Percentiles rank a stretch among this genome's conserved stretches.
These are phyloP conservation scores for Allantophomopsis lycopodina DNA, from an alignment of 2,329 filamentous ascomycete genomes.

Conservation along the genomic window DNA sequence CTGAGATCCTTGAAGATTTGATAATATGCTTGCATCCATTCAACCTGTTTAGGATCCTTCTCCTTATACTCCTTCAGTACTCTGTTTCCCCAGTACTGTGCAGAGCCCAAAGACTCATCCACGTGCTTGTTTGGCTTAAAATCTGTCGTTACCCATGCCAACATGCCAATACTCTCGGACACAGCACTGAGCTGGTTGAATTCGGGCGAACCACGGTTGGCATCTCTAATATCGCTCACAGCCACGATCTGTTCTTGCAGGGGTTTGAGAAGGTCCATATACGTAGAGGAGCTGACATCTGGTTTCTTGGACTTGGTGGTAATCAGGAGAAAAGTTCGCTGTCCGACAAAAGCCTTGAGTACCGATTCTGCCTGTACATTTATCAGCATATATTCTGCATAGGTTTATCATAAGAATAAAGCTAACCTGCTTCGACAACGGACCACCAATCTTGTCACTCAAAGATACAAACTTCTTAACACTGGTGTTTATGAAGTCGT, in stretches of 20 bases:
- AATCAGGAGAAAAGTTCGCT: conserved; percentile 79
- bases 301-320: conserved; percentile 89
- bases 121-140: conserved; percentile 76
- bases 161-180: conserved; percentile 74
- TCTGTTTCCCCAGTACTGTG: conserved; percentile 90
- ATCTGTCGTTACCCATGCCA: conserved; percentile 85
- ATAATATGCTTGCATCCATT: conserved; percentile 91
- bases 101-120: conserved; percentile 66
- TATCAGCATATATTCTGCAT: conserved; percentile 4
- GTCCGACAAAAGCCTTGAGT: conserved; percentile 59
- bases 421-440: conserved; percentile 66
- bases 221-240: conserved; percentile 70
- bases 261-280: conserved; percentile 71
- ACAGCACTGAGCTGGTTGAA: conserved; percentile 80
- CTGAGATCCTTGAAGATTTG: conserved; percentile 73
- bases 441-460: conserved; percentile 63
- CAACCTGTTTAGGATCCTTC: conserved; percentile 65
- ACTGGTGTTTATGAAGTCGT: conserved; percentile 59
- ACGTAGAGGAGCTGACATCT: conserved; percentile 47
- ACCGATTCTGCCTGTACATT: conserved; percentile 33
- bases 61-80: conserved; percentile 86
- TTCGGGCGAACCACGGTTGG: conserved; percentile 59
- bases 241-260: conserved; percentile 71
- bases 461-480: conserved; percentile 67
- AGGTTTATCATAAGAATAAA: conserved; percentile 2